Conservation (phyloP, 1,139 yeast genomes). For the Sugiyamaella neomexicana region DNA sequence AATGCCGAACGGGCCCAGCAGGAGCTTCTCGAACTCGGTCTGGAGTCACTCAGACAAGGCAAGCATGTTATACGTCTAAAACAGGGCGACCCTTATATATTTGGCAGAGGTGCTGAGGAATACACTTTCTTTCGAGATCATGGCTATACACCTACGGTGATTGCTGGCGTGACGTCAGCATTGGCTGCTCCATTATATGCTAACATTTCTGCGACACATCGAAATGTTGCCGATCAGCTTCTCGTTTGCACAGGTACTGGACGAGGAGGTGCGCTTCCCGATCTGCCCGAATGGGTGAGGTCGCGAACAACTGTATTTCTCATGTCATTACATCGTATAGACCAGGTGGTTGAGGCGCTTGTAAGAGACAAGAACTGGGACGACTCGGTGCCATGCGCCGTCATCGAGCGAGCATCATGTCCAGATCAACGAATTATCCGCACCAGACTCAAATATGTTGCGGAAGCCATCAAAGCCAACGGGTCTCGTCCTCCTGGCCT, state of each 20-base stretch:
- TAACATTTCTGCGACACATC: conserved; percentile 84
- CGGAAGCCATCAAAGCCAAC: conserved; percentile 70
- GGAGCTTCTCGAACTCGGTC: conserved; percentile 71
- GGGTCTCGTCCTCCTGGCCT: conserved; percentile 96
- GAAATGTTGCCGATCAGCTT: conserved; percentile 92
- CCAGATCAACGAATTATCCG: conserved; percentile 88
- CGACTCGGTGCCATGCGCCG: conserved; percentile 69
- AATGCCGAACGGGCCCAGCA: conserved; percentile 93
- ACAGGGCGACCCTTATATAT: conserved; percentile 97
- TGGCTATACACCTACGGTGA: conserved; percentile 70
- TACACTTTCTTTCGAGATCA: conserved; percentile 61
- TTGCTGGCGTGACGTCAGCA: conserved; percentile 91
- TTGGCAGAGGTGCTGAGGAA: conserved; percentile 98
- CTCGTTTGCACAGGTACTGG: conserved; percentile 95
- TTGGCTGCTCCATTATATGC: conserved; percentile 87
- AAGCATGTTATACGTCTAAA: conserved; percentile 82
- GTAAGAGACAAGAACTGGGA: conserved; percentile 63
- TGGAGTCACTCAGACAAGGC: conserved; percentile 63
- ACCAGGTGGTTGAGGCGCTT: conserved; percentile 62
- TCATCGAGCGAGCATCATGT: conserved; percentile 89
- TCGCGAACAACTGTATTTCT: conserved; percentile 82
- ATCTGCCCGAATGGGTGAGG: conserved; percentile 68
- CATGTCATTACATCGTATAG: conserved; percentile 86
- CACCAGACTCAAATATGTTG: conserved; percentile 65
- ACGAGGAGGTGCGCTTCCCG: conserved; percentile 78